Conservation (phyloP, 1,284 basidiomycete genomes). For the Sanguinoderma infundibulare region DNA sequence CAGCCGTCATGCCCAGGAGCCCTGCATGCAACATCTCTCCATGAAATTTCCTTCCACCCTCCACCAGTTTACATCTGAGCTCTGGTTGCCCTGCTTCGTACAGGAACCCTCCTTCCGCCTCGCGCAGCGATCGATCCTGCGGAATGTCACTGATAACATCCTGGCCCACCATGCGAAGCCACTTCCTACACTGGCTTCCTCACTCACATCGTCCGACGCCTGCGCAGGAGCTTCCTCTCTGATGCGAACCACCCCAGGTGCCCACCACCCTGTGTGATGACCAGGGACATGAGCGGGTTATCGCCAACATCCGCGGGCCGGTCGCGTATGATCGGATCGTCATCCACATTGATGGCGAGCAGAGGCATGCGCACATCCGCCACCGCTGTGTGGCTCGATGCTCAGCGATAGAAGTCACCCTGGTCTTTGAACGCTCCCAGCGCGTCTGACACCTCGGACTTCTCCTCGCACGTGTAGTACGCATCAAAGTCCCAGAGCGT, state of each 20-base stretch:
- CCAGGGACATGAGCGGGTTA: conserved; percentile 50
- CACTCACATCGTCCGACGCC: too few species aligned
- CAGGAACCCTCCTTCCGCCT: background rate
- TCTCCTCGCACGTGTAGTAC: conserved; percentile 60
- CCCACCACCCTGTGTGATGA: background rate
- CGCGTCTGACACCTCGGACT: conserved; percentile 78
- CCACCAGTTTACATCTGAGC: background rate
- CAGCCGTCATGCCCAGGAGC: background rate
- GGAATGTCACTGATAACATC: background rate
- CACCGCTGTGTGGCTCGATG: conserved; percentile 37
- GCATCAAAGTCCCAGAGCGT: conserved; percentile 66
- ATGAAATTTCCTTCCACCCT: background rate
- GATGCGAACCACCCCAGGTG: background rate
- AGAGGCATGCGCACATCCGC: conserved; percentile 66
- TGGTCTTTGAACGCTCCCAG: conserved; percentile 74
- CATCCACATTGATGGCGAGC: conserved; percentile 85
- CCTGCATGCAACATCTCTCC: background rate
- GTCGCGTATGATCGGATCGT: conserved; percentile 85
- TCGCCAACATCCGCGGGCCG: conserved; percentile 61
- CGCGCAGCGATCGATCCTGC: background rate
- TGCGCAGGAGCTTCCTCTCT: conserved; percentile 41
- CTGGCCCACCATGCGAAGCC: background rate
- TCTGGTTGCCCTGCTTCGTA: background rate
- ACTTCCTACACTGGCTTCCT: background rate
- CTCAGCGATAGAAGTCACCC: conserved; percentile 26